A percentile compares a stretch with the other conserved stretches of the same genome.
Evolutionary conservation across 2,329 filamentous ascomycete genomes (phyloP).

Genomic region (Akanthomyces uredinophilus): DNA sequence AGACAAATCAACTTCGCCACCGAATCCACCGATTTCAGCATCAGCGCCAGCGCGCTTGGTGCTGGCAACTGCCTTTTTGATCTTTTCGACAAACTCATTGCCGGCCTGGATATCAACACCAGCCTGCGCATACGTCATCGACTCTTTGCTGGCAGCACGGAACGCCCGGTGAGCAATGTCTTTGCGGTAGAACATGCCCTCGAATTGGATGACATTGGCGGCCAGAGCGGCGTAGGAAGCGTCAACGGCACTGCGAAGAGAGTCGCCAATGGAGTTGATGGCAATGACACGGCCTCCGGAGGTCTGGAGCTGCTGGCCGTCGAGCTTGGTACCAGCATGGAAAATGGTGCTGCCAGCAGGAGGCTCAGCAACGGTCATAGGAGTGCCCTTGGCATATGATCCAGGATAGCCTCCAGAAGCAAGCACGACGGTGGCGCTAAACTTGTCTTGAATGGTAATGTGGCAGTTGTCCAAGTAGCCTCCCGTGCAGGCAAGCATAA

Average conservation of each 20-base stretch:
- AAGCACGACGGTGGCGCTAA: conserved; percentile 88
- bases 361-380: conserved; percentile 45
- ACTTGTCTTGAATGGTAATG: conserved; percentile 63
- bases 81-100: conserved; percentile 85
- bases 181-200: conserved; percentile 85
- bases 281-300: conserved; percentile 90
- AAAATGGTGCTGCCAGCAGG: conserved; percentile 63
- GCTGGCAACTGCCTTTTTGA: conserved; percentile 82
- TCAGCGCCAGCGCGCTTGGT: conserved; percentile 84
- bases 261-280: conserved; percentile 68
- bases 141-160: conserved; percentile 41
- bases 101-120: conserved; percentile 93
- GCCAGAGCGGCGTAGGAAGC: conserved; percentile 83
- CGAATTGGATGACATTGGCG: conserved; percentile 64
- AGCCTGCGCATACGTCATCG: conserved; percentile 85
- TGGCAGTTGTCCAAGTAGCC: conserved; percentile 66
- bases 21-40: conserved; percentile 92
- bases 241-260: conserved; percentile 75
- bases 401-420: conserved; percentile 89
- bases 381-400: conserved; percentile 72
- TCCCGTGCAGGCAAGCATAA: conserved; percentile 80
- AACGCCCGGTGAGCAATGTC: conserved; percentile 83
- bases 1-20: conserved; percentile 59
- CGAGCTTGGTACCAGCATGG: conserved; percentile 79
- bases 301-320: conserved; percentile 61